Conservation (phyloP, 2,329 filamentous ascomycete genomes). For the Penicillium paneum region DNA sequence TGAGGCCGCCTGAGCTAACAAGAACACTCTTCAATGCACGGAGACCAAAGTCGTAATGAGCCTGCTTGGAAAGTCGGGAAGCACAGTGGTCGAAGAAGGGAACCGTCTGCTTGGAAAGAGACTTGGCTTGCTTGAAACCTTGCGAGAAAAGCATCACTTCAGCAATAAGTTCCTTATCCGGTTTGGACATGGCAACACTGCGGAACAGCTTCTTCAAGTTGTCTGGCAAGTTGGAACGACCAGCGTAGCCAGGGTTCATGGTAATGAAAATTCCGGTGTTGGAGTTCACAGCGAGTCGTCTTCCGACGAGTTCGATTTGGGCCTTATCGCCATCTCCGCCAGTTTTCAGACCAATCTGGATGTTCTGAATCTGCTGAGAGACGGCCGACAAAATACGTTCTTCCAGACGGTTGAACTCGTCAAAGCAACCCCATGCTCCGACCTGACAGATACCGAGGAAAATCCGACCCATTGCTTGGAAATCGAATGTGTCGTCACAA, state of each 20-base stretch:
- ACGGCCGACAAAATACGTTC: constrained; percentile 97
- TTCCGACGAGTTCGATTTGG: constrained; percentile 91
- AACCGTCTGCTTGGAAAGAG: constrained; percentile 89
- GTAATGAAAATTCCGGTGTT: constrained; percentile 99
- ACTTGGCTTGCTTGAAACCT: constrained; percentile 94
- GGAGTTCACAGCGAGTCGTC: constrained; percentile 80
- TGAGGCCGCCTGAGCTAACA: constrained; percentile 90
- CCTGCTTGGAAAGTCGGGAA: constrained; percentile 81
- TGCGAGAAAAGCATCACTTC: constrained; percentile 99
- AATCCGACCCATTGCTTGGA: constrained; percentile 98
- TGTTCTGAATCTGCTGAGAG: constrained; percentile 98
- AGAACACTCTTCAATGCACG: constrained; percentile 98
- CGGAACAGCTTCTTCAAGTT: constrained; percentile 99
- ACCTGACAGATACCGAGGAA: constrained; percentile 99
- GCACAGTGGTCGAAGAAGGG: constrained; percentile 96
- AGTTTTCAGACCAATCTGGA: constrained; percentile 90
- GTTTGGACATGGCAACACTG: constrained; percentile 99
- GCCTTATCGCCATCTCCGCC: constrained; percentile 75
- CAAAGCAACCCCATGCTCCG: constrained; percentile 98
- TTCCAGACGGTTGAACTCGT: constrained; percentile 98
- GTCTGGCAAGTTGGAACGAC: constrained; percentile 94
- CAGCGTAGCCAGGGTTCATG: constrained; percentile 99
- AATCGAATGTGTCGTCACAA: constrained; percentile 99
- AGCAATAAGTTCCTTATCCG: constrained; percentile 97
- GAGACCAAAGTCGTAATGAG: constrained; percentile 97